Evolutionary conservation across 2,329 filamentous ascomycete genomes (phyloP).

Genomic region (Dryadomyces quercus-mongolicae): DNA sequence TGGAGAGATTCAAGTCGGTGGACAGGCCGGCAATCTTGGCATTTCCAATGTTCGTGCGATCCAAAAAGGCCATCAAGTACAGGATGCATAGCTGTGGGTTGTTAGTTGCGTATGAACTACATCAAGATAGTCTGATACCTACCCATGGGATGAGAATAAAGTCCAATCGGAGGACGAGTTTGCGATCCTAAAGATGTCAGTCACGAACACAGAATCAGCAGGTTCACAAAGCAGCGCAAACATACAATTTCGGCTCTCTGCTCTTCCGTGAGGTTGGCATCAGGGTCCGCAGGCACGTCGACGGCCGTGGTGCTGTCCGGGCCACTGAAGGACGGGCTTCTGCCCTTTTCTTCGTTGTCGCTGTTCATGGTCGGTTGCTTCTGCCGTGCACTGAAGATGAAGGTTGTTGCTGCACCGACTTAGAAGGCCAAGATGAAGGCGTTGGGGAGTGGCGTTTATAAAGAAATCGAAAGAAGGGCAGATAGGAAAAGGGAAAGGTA

Average conservation of each 20-base stretch:
- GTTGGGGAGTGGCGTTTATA: not conserved
- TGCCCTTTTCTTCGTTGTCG: slow-evolving; percentile 12
- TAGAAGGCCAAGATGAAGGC: not conserved
- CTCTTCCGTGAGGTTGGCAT: slow-evolving; percentile 17
- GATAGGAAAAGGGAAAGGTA: not conserved
- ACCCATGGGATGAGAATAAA: slow-evolving; percentile 24
- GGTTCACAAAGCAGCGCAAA: not conserved
- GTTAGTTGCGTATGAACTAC: not conserved
- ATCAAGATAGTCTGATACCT: slow-evolving; percentile 3
- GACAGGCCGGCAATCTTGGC: slow-evolving; percentile 46
- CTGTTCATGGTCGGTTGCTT: slow-evolving; percentile 5
- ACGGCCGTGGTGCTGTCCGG: not conserved
- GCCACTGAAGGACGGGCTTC: slow-evolving; percentile 2
- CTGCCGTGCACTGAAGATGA: not conserved
- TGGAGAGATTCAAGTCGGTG: slow-evolving; percentile 47
- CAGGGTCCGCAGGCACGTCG: slow-evolving; percentile 19
- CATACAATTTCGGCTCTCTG: slow-evolving; percentile 18
- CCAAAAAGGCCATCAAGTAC: slow-evolving; percentile 64
- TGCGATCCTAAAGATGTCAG: slow-evolving; percentile 16
- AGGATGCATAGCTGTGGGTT: slow-evolving; percentile 47
- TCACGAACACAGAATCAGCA: not conserved
- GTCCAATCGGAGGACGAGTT: slow-evolving; percentile 20
- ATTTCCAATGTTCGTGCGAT: slow-evolving; percentile 66
- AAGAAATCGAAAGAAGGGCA: not conserved
- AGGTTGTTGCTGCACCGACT: not conserved